Percentiles rank a stretch among this genome's conserved stretches.
phyloP scores from a whole-genome alignment of 768 basidiomycete species.

The Suillus subaureus region DNA sequence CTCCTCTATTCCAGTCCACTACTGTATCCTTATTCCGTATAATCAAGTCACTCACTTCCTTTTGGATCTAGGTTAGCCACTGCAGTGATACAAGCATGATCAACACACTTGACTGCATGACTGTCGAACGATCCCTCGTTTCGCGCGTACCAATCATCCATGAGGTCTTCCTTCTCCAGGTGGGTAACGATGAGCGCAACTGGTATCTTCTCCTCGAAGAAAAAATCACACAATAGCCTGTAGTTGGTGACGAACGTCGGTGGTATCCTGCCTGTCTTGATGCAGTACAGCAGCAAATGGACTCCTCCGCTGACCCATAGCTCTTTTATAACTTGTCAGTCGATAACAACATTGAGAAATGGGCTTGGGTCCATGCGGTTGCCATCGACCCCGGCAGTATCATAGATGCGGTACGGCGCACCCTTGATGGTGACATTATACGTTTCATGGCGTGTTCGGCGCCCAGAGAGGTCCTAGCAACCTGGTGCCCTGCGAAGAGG shows the following conservation, averaged over 20 bases:
- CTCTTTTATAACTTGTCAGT: conserved; percentile 31
- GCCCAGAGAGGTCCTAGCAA: conserved; percentile 36
- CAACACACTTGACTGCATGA: conserved; percentile 6
- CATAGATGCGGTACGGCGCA: conserved; percentile 19
- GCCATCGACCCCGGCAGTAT: conserved; percentile 3
- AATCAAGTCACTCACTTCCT: background rate
- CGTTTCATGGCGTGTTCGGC: conserved; percentile 26
- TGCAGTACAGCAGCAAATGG: conserved; percentile 33
- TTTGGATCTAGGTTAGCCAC: conserved; percentile 14
- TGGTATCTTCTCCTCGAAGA: conserved; percentile 38
- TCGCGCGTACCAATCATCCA: conserved; percentile 26
- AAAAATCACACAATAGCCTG: conserved; percentile 39
- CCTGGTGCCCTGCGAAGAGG: conserved; percentile 32
- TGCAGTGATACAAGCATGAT: conserved; percentile 9
- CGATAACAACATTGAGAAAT: conserved; percentile 29
- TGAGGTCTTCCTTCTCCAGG: conserved; percentile 29
- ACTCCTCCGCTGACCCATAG: conserved; percentile 29
- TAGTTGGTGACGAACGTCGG: conserved; percentile 30
- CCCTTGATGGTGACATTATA: conserved; percentile 29
- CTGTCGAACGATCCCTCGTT: conserved; percentile 10
- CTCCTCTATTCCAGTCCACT: conserved; percentile 3
- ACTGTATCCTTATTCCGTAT: background rate
- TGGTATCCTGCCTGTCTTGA: conserved; percentile 30
- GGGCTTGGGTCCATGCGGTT: background rate
- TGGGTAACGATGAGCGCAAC: conserved; percentile 32